Percentiles rank a stretch among this genome's conserved stretches.
Evolutionary conservation across 768 basidiomycete species (phyloP).

Genomic region (Artomyces pyxidatus): DNA sequence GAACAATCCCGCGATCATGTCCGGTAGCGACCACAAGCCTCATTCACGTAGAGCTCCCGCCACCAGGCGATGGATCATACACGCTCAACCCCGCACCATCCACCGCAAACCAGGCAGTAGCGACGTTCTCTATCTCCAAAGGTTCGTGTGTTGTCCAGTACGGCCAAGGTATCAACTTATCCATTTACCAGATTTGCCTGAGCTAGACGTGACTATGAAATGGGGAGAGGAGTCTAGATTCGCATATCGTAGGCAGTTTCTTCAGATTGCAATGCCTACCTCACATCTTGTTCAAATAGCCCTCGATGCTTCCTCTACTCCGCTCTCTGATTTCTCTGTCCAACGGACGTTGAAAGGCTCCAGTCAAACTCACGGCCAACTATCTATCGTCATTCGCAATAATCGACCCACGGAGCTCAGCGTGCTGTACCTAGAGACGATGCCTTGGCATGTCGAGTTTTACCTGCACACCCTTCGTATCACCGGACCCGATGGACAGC

Average conservation of each 20-base stretch:
- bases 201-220: conserved; percentile 48
- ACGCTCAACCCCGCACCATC: conserved; percentile 46
- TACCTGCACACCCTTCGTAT: conserved; percentile 74
- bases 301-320: conserved; percentile 25
- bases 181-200: conserved; percentile 20
- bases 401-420: conserved; percentile 34
- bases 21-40: conserved; percentile 59
- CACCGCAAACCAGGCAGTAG: too few relatives aligned
- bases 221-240: conserved; percentile 48
- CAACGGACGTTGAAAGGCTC: conserved; percentile 66
- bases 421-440: conserved; percentile 77
- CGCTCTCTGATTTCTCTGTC: conserved; percentile 49
- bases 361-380: conserved; percentile 67
- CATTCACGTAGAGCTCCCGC: conserved; percentile 35
- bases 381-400: conserved; percentile 63
- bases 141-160: too few relatives aligned
- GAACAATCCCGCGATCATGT: conserved; percentile 54
- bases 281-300: conserved; percentile 24
- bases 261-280: neutral
- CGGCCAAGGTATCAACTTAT: too few relatives aligned
- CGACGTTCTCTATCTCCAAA: too few relatives aligned
- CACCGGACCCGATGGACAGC: conserved; percentile 33
- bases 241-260: conserved; percentile 39
- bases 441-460: conserved; percentile 89
- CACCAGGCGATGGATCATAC: conserved; percentile 37